Conservation (phyloP, 2,329 filamentous ascomycete genomes). For the Canariomyces notabilis region DNA sequence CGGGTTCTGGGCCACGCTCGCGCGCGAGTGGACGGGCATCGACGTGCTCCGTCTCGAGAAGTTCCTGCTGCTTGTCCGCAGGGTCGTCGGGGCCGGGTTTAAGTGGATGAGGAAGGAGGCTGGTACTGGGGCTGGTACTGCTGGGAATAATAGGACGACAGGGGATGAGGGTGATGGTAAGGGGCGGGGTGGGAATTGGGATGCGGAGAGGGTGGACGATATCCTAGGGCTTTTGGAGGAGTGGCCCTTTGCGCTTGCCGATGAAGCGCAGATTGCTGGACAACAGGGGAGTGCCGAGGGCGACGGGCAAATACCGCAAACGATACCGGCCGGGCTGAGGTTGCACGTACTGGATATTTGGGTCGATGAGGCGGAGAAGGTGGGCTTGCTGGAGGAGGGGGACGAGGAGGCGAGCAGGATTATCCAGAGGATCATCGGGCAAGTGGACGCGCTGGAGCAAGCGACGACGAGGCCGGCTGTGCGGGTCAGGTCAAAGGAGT, state of each 20-base stretch:
- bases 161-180: background rate
- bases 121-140: too few relatives aligned
- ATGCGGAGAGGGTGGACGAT: constrained; percentile 24
- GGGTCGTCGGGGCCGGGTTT: constrained; percentile 70
- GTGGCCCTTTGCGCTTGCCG: constrained; percentile 36
- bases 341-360: constrained; percentile 88
- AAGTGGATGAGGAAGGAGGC: constrained; percentile 34
- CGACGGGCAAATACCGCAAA: constrained; percentile 23
- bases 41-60: constrained; percentile 84
- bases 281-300: constrained; percentile 29
- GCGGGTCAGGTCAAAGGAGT: constrained; percentile 63
- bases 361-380: constrained; percentile 80
- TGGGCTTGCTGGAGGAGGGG: constrained; percentile 46
- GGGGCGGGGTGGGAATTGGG: constrained; percentile 16
- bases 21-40: constrained; percentile 63
- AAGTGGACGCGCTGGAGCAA: constrained; percentile 52
- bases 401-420: constrained; percentile 40
- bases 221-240: constrained; percentile 43
- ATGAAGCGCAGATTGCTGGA: constrained; percentile 28
- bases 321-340: constrained; percentile 73
- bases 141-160: too few relatives aligned
- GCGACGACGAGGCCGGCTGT: constrained; percentile 65
- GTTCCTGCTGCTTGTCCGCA: constrained; percentile 78
- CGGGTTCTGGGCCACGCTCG: constrained; percentile 68
- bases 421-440: constrained; percentile 46